These are phyloP conservation scores for Aspergillus fructus DNA, from an alignment of 2,329 filamentous ascomycete species.

Conservation along the genomic window DNA sequence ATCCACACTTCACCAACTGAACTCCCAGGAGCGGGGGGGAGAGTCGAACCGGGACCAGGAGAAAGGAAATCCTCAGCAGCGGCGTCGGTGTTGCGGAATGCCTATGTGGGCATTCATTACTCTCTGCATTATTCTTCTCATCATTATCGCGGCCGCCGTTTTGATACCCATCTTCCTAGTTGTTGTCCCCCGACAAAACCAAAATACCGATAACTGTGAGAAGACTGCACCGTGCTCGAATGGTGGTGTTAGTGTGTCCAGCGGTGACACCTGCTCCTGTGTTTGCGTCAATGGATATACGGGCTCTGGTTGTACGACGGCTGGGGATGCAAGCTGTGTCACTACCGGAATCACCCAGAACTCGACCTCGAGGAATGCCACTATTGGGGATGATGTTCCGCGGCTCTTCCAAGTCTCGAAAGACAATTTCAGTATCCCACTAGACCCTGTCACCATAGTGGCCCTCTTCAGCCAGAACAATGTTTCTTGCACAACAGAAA, in stretches of 20 bases:
- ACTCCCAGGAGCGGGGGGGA: slow-evolving; percentile 24
- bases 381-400: slow-evolving; percentile 76
- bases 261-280: slow-evolving; percentile 71
- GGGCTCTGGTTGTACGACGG: slow-evolving; percentile 56
- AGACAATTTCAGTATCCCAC: slow-evolving; percentile 71
- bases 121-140: slow-evolving; percentile 62
- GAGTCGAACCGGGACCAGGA: slow-evolving; percentile 24
- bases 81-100: slow-evolving; percentile 77
- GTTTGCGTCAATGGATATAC: slow-evolving; percentile 89
- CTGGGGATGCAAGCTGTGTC: slow-evolving; percentile 55
- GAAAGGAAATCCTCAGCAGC: slow-evolving; percentile 28
- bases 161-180: slow-evolving; percentile 72
- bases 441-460: slow-evolving; percentile 69
- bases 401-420: slow-evolving; percentile 66
- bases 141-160: slow-evolving; percentile 76
- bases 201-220: slow-evolving; percentile 52
- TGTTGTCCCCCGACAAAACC: slow-evolving; percentile 52
- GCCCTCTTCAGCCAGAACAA: slow-evolving; percentile 72
- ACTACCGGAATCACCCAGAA: slow-evolving; percentile 48
- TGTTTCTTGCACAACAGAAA: slow-evolving; percentile 80
- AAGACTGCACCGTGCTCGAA: slow-evolving; percentile 68
- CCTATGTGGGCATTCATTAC: slow-evolving; percentile 76
- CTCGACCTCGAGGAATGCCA: slow-evolving; percentile 60
- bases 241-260: slow-evolving; percentile 73
- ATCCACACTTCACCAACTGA: slow-evolving; percentile 33